These are phyloP conservation scores for Blastobotrys chiropterorum DNA, from an alignment of 805 yeast genomes.

Conservation along the genomic window DNA sequence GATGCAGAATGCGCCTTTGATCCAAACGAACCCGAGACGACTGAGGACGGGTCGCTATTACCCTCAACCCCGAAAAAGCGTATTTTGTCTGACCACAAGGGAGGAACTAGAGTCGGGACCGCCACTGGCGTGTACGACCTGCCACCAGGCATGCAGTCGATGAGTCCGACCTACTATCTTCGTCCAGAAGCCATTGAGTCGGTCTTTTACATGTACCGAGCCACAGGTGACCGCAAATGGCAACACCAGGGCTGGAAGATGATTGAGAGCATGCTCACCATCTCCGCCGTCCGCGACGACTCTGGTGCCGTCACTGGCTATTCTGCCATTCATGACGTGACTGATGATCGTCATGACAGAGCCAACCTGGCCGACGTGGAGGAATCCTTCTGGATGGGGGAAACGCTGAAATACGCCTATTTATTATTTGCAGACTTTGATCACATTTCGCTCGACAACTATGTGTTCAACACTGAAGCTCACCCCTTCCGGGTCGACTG, in stretches of 20 bases:
- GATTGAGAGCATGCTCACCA: conserved; percentile 32
- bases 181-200: conserved; percentile 61
- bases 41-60: not conserved
- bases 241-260: conserved; percentile 48
- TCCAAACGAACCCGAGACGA: not conserved
- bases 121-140: conserved; percentile 20
- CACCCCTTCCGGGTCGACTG: conserved; percentile 41
- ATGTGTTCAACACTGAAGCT: conserved; percentile 56
- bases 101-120: conserved; percentile 22
- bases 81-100: not conserved
- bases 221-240: conserved; percentile 55
- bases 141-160: conserved; percentile 17
- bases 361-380: conserved; percentile 36
- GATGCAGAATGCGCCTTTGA: not conserved
- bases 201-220: conserved; percentile 50
- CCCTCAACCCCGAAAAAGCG: not conserved
- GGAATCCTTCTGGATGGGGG: conserved; percentile 82
- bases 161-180: conserved; percentile 38
- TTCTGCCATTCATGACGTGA: conserved; percentile 38
- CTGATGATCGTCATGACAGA: conserved; percentile 34
- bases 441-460: conserved; percentile 44
- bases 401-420: conserved; percentile 81
- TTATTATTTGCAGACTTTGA: conserved; percentile 51
- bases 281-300: conserved; percentile 12
- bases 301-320: conserved; percentile 32